These are phyloP conservation scores for Harringtonia lauricola DNA, from an alignment of 2,329 filamentous ascomycete species.

Conservation along the genomic window DNA sequence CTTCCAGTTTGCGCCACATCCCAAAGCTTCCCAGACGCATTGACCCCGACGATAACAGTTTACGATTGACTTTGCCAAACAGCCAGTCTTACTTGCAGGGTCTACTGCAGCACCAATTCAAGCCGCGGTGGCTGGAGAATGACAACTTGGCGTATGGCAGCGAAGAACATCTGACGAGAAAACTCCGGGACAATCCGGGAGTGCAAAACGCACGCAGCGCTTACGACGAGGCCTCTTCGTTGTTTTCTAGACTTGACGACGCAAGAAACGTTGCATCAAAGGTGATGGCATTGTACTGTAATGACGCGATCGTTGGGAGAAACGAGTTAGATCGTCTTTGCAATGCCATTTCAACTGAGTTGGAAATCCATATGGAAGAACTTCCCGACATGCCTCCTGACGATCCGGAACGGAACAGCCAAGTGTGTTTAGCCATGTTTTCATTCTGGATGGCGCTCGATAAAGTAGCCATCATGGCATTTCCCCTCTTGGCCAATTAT, in stretches of 20 bases:
- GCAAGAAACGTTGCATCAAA: not conserved
- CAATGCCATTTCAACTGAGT: too few species aligned
- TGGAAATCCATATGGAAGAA: not conserved
- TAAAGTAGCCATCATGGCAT: conserved; percentile 25
- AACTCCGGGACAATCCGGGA: not conserved
- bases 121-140: conserved; percentile 1
- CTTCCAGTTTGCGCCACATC: conserved; percentile 23
- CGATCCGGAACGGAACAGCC: conserved; percentile 38
- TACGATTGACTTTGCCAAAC: conserved; percentile 26
- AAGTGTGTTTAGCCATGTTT: conserved; percentile 40
- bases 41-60: conserved; percentile 16
- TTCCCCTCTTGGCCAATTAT: conserved; percentile 37
- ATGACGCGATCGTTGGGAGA: too few species aligned
- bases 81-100: conserved; percentile 23
- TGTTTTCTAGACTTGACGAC: not conserved
- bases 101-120: conserved; percentile 1
- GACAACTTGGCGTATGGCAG: not conserved
- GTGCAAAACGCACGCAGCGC: not conserved
- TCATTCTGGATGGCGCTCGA: conserved; percentile 54
- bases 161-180: conserved; percentile 17
- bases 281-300: not conserved
- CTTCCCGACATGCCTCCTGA: conserved; percentile 21
- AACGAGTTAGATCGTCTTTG: too few species aligned
- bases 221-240: not conserved
- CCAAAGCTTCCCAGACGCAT: conserved; percentile 27